These are phyloP conservation scores for Aleurites moluccanus DNA, from an alignment of 441 rosid genomes.

Conservation along the genomic window DNA sequence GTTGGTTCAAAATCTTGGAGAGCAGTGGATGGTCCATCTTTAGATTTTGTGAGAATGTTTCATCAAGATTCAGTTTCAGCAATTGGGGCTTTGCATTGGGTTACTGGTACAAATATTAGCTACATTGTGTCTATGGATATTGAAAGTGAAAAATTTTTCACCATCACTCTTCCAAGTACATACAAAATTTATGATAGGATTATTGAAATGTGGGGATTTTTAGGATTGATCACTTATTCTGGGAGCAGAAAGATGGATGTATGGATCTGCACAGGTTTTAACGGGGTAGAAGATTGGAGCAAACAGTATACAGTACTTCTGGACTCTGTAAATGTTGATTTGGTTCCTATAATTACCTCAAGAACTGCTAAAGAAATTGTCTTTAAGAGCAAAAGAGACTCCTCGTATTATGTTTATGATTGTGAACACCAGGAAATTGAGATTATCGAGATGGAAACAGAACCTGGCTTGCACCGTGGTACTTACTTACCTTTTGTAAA, in stretches of 20 bases:
- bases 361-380: neutral
- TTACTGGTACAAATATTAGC: neutral
- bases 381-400: neutral
- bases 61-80: neutral
- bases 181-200: neutral
- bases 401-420: neutral
- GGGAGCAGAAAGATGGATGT: neutral
- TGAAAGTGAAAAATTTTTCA: neutral
- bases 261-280: neutral
- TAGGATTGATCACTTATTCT: neutral
- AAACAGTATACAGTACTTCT: neutral
- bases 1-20: neutral
- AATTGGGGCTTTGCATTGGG: neutral
- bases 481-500: neutral
- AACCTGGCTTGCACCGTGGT: neutral
- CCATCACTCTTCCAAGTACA: neutral
- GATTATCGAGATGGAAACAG: neutral
- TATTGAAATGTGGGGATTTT: neutral
- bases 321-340: neutral
- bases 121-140: neutral
- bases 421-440: neutral
- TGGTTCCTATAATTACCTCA: neutral
- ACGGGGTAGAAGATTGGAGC: neutral
- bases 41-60: neutral
- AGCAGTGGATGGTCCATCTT: neutral